phyloP scores from a whole-genome alignment of 345 rosid genomes.

The Murraya koenigii region DNA sequence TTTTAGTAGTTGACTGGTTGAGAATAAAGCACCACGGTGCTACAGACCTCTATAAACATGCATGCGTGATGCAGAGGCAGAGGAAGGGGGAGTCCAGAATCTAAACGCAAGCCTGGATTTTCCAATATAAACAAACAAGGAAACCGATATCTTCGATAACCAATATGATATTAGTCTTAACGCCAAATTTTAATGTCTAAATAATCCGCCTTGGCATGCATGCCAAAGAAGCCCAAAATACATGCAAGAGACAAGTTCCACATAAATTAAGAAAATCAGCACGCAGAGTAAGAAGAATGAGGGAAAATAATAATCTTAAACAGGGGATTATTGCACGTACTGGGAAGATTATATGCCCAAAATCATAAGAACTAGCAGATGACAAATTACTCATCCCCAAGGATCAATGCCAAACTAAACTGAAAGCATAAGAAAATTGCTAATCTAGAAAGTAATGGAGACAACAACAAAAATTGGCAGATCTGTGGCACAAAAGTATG shows the following conservation, averaged over 20 bases:
- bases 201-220: no score
- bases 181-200: not conserved
- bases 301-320: no score
- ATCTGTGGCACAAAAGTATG: not conserved
- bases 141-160: not conserved
- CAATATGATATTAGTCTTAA: not conserved
- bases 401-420: not conserved
- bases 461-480: not conserved
- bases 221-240: no score
- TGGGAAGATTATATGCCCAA: not conserved
- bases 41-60: not conserved
- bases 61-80: not conserved
- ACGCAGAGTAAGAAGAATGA: no score
- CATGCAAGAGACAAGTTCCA: no score
- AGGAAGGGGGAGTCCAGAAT: not conserved
- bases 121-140: not conserved
- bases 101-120: not conserved
- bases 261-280: no score
- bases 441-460: not conserved
- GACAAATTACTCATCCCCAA: not conserved
- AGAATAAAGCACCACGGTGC: not conserved
- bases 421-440: not conserved
- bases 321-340: not conserved
- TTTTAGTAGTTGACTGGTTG: not conserved
- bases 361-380: not conserved